Evolutionary conservation across 2,329 filamentous ascomycete species (phyloP).

Genomic region (Penicillium aurantiogriseum): DNA sequence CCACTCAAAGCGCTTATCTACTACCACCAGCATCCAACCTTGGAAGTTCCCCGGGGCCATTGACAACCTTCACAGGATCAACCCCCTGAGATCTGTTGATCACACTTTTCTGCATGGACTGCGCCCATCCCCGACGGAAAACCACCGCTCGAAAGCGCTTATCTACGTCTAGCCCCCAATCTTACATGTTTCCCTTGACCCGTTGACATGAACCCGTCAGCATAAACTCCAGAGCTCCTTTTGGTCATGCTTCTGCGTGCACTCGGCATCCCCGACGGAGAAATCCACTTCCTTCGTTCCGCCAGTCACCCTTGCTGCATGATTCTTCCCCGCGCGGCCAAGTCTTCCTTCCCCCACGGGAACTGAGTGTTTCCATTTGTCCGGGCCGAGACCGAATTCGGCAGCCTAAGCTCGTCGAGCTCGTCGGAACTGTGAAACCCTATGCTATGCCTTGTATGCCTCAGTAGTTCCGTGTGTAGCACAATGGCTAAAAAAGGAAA

Average conservation of each 20-base stretch:
- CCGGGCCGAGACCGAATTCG: neutral
- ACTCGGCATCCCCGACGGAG: conserved; percentile 8
- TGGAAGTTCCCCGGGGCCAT: neutral
- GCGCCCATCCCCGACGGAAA: conserved; percentile 6
- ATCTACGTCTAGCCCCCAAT: neutral
- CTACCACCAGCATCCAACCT: neutral
- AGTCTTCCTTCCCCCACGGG: conserved; percentile 1
- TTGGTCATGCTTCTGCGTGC: neutral
- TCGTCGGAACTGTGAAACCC: neutral
- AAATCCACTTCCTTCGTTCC: conserved; percentile 13
- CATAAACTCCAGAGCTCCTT: neutral
- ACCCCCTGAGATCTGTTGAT: neutral
- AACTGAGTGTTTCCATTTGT: neutral
- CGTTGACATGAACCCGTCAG: neutral
- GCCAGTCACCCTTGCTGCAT: neutral
- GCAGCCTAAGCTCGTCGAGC: neutral
- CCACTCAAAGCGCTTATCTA: neutral
- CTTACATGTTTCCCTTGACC: neutral
- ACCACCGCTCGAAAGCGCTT: neutral
- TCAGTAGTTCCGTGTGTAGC: neutral
- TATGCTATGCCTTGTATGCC: neutral
- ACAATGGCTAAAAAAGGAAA: neutral
- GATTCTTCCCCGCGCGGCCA: conserved; percentile 12
- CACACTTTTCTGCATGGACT: neutral
- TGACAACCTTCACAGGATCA: neutral